These are phyloP conservation scores for Pleomassaria siparia DNA, from an alignment of 2,329 filamentous ascomycete species.

Conservation along the genomic window DNA sequence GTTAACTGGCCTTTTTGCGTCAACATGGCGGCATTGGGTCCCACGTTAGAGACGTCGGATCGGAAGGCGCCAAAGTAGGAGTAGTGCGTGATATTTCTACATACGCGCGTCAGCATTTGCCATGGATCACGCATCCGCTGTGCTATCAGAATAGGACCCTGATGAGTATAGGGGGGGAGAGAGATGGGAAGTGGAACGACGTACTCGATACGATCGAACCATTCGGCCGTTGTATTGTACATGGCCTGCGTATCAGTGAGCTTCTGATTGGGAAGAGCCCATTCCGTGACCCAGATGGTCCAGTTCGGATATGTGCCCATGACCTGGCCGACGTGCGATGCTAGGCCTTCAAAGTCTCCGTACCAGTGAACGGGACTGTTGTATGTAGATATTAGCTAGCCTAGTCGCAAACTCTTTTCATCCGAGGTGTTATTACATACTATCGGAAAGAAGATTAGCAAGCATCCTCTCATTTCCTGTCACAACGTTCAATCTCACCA, in stretches of 20 bases:
- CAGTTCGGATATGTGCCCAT: constrained; percentile 51
- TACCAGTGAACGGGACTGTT: constrained; percentile 53
- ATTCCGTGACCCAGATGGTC: constrained; percentile 79
- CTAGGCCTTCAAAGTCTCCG: constrained; percentile 68
- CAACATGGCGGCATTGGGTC: constrained; percentile 71
- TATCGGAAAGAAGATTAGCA: too few relatives aligned
- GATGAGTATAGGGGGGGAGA: neutral
- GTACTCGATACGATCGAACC: constrained; percentile 64
- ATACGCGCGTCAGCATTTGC: neutral
- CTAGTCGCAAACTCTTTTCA: neutral
- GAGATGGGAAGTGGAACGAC: constrained; percentile 18
- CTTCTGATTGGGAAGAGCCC: constrained; percentile 60
- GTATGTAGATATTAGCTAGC: neutral
- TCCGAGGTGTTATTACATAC: too few relatives aligned
- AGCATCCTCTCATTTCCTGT: neutral
- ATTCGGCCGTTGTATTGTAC: constrained; percentile 67
- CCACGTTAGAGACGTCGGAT: constrained; percentile 69
- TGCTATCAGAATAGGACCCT: neutral
- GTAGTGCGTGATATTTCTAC: constrained; percentile 64
- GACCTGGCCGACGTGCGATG: constrained; percentile 65
- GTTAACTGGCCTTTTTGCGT: constrained; percentile 69
- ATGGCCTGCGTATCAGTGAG: constrained; percentile 63
- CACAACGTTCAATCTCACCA: constrained; percentile 20
- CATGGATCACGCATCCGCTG: neutral
- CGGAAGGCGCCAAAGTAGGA: constrained; percentile 77